These are phyloP conservation scores for Curvularia lunata DNA, from an alignment of 2,329 filamentous ascomycete species.

Conservation along the genomic window DNA sequence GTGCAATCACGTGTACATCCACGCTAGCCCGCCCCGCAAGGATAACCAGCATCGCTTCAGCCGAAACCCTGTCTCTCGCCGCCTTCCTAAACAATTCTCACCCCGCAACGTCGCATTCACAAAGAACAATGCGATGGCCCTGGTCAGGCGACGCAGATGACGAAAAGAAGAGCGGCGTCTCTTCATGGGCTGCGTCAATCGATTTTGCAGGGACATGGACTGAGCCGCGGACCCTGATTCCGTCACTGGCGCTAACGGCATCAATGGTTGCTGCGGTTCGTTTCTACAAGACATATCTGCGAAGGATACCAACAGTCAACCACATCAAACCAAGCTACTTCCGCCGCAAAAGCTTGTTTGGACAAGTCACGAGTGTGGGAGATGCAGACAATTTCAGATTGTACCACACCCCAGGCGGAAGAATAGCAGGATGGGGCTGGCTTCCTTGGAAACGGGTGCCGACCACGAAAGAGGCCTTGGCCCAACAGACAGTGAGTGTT, in stretches of 20 bases:
- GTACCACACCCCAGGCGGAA: conserved; percentile 93
- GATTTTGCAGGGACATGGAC: conserved; percentile 62
- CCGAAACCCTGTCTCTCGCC: conserved; percentile 7
- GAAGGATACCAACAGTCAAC: conserved; percentile 78
- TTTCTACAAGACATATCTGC: conserved; percentile 74
- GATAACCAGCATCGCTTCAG: conserved; percentile 1
- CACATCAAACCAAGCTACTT: conserved; percentile 79
- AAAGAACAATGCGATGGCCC: conserved; percentile 51
- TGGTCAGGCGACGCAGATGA: conserved; percentile 47
- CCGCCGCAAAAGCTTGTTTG: conserved; percentile 77
- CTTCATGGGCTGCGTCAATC: conserved; percentile 33
- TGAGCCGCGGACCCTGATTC: conserved; percentile 62
- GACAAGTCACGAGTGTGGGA: conserved; percentile 88
- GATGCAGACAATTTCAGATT: conserved; percentile 96
- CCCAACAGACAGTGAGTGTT: conserved; percentile 72
- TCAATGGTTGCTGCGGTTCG: conserved; percentile 62
- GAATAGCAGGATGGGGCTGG: conserved; percentile 91
- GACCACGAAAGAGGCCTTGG: conserved; percentile 69
- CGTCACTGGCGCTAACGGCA: conserved; percentile 61
- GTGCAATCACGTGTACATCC: background rate
- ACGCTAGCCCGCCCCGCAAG: conserved; percentile 4
- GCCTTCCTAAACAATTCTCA: conserved; percentile 6
- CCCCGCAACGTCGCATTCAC: conserved; percentile 27
- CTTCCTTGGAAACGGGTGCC: conserved; percentile 74
- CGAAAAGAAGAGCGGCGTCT: conserved; percentile 37